Evolutionary conservation across 2,329 filamentous ascomycete genomes (phyloP).

Genomic region (Podosphaera aphanis): DNA sequence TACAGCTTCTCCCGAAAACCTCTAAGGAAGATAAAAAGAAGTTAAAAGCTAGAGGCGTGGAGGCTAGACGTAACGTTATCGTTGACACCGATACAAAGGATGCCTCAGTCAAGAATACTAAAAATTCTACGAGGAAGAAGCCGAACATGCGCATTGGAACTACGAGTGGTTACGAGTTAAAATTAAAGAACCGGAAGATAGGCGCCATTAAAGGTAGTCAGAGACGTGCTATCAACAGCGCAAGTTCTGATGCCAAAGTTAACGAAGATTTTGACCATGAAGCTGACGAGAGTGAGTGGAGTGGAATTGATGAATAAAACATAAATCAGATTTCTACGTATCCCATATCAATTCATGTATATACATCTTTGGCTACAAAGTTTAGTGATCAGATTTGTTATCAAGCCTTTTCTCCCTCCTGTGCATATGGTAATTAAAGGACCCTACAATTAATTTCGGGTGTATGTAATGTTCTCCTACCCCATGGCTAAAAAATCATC

Average conservation of each 20-base stretch:
- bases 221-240: slow-evolving; percentile 14
- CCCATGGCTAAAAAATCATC: too few species aligned
- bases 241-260: slow-evolving; percentile 18
- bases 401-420: too few species aligned
- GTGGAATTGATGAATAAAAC: slow-evolving; percentile 23
- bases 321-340: background rate
- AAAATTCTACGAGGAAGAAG: slow-evolving; percentile 6
- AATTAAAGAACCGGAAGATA: slow-evolving; percentile 39
- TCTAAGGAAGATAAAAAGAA: slow-evolving; percentile 65
- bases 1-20: slow-evolving; percentile 66
- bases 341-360: too few species aligned
- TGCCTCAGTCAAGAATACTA: slow-evolving; percentile 9
- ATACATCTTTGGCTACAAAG: too few species aligned
- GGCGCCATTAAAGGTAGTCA: slow-evolving; percentile 40
- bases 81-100: slow-evolving; percentile 17
- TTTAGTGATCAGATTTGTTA: too few species aligned
- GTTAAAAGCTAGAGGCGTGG: slow-evolving; percentile 61
- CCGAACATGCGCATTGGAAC: slow-evolving; percentile 45
- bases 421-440: too few species aligned
- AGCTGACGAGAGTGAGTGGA: slow-evolving; percentile 19
- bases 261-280: slow-evolving; percentile 13
- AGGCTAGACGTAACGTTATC: slow-evolving; percentile 29
- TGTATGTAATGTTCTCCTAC: too few species aligned
- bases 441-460: too few species aligned
- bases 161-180: slow-evolving; percentile 53